Percentiles rank a stretch among this genome's conserved stretches.
Evolutionary conservation across 2,329 filamentous ascomycete species (phyloP).

Genomic region (Chaetomium sp.): DNA sequence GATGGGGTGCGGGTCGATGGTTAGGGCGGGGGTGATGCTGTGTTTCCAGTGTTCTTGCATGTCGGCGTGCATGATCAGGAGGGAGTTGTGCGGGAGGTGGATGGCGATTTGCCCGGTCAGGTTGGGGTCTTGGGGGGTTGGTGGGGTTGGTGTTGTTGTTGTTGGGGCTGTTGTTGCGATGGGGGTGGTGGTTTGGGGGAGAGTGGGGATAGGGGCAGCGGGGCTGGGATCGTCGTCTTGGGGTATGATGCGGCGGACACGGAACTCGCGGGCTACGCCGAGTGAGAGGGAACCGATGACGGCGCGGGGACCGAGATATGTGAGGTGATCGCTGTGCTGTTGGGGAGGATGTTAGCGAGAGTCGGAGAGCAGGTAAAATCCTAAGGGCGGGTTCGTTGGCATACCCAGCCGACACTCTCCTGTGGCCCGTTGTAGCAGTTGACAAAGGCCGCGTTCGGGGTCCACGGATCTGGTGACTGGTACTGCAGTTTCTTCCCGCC

Average conservation of each 20-base stretch:
- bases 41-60: conserved; percentile 99
- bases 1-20: conserved; percentile 79
- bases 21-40: conserved; percentile 64
- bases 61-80: conserved; percentile 92
- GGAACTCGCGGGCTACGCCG: conserved; percentile 88
- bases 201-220: too few relatives aligned
- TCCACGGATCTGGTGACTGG: conserved; percentile 68
- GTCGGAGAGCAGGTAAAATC: background rate
- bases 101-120: conserved; percentile 82
- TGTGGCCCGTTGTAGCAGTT: conserved; percentile 84
- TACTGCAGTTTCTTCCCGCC: conserved; percentile 66
- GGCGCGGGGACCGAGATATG: conserved; percentile 82
- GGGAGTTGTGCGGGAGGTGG: conserved; percentile 87
- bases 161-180: conserved; percentile 35
- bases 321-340: conserved; percentile 78
- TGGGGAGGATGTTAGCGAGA: background rate
- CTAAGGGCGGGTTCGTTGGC: background rate
- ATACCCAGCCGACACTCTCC: conserved; percentile 72
- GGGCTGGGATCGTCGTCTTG: conserved; percentile 35
- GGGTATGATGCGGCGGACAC: conserved; percentile 70
- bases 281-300: conserved; percentile 87
- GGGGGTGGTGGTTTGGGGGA: conserved; percentile 8
- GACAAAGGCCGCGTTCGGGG: conserved; percentile 84
- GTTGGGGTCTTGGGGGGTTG: conserved; percentile 29
- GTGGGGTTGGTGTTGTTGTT: conserved; percentile 38